Conservation (phyloP, 305 asterid genomes). For the Fraxinus xanthoxyloides region DNA sequence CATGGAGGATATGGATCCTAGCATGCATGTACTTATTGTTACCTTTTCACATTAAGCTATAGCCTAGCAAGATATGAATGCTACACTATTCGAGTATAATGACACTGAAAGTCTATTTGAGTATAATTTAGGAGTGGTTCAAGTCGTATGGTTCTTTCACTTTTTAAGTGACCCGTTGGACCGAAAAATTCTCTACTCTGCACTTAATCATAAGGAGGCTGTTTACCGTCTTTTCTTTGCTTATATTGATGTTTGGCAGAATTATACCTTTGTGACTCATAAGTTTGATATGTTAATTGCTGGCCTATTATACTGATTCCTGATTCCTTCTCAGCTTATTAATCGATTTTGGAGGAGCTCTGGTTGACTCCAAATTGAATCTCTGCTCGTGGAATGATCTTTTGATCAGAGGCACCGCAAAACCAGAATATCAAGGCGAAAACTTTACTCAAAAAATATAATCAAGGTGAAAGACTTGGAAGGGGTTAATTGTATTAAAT, state of each 20-base stretch:
- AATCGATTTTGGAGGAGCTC: slow-evolving; percentile 40
- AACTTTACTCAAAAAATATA: neutral
- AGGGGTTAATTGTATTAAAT: slow-evolving; percentile 18
- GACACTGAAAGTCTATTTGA: neutral
- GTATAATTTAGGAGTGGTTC: neutral
- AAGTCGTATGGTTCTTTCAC: neutral
- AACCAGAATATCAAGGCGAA: slow-evolving; percentile 1
- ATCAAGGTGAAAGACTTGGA: neutral
- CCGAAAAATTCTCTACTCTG: neutral
- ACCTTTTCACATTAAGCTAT: neutral
- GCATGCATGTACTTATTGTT: neutral
- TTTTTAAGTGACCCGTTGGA: neutral
- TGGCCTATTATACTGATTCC: neutral
- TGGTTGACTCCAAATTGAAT: slow-evolving; percentile 14
- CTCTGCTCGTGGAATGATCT: neutral
- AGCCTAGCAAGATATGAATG: neutral
- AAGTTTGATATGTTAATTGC: slow-evolving; percentile 7
- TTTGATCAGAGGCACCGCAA: neutral
- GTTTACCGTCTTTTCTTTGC: neutral
- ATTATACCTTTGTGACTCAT: neutral
- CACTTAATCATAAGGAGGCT: neutral
- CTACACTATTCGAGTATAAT: neutral
- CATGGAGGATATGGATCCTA: neutral
- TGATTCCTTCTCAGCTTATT: slow-evolving; percentile 28
- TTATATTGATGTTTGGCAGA: neutral